Evolutionary conservation across 345 rosid genomes (phyloP).

Genomic region (Sonneratia alba): DNA sequence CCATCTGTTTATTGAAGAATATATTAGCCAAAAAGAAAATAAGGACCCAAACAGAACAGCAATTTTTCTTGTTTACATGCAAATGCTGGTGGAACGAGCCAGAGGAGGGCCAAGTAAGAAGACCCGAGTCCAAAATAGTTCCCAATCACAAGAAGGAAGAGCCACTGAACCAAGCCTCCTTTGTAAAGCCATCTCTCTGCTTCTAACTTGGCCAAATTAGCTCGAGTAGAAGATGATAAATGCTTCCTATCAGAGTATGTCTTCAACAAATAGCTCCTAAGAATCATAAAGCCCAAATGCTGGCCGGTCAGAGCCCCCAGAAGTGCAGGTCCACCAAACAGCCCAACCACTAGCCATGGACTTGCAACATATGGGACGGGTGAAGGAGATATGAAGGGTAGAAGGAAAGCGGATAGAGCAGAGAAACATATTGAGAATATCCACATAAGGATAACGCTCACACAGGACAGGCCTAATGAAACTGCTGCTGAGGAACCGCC

Average conservation of each 20-base stretch:
- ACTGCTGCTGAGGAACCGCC: conserved; percentile 73
- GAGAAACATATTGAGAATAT: conserved; percentile 72
- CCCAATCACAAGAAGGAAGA: conserved; percentile 56
- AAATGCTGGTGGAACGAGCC: conserved; percentile 92
- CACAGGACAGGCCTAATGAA: conserved; percentile 54
- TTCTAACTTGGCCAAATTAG: conserved; percentile 59
- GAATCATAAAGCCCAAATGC: conserved; percentile 57
- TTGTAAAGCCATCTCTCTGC: conserved; percentile 95
- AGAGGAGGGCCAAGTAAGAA: conserved; percentile 69
- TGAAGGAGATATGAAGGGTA: conserved; percentile 60
- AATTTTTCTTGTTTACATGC: conserved; percentile 58
- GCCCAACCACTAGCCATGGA: conserved; percentile 74
- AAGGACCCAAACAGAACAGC: background rate
- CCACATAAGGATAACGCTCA: conserved; percentile 60
- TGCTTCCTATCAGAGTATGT: conserved; percentile 39
- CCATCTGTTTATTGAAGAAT: conserved; percentile 51
- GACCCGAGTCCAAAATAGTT: conserved; percentile 71
- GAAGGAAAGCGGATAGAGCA: conserved; percentile 49
- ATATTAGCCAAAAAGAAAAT: conserved; percentile 3
- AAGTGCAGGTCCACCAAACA: conserved; percentile 83
- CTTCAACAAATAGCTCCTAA: conserved; percentile 39
- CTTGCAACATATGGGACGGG: conserved; percentile 74
- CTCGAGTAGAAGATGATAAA: conserved; percentile 33
- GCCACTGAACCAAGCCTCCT: conserved; percentile 83
- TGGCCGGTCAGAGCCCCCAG: conserved; percentile 86